These are phyloP conservation scores for Mycosphaerella arachidis DNA, from an alignment of 2,329 filamentous ascomycete genomes.

Conservation along the genomic window DNA sequence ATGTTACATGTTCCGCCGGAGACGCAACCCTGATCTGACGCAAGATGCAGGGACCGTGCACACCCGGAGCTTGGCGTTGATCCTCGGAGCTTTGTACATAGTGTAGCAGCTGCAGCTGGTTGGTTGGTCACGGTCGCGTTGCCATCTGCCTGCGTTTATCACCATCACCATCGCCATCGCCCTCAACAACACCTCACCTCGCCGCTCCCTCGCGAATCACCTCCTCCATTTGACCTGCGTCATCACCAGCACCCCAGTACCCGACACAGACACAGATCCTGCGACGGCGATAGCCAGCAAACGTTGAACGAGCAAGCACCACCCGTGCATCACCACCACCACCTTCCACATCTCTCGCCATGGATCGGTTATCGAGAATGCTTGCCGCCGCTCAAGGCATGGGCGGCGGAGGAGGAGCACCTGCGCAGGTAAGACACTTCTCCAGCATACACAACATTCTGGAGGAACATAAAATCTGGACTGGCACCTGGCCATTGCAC, in stretches of 20 bases:
- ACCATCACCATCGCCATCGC: conserved; percentile 3
- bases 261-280: background rate
- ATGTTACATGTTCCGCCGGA: background rate
- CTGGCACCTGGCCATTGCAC: background rate
- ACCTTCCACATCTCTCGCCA: conserved; percentile 40
- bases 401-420: conserved; percentile 62
- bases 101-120: background rate
- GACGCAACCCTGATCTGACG: background rate
- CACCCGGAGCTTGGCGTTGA: background rate
- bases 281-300: background rate
- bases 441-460: background rate
- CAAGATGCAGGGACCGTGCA: conserved; percentile 2
- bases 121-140: conserved; percentile 15
- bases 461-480: background rate
- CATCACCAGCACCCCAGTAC: background rate
- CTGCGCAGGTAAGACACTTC: conserved; percentile 53
- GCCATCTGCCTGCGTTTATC: conserved; percentile 12
- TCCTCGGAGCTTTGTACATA: background rate
- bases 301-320: background rate
- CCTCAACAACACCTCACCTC: background rate
- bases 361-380: conserved; percentile 92
- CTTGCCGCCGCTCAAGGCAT: conserved; percentile 67
- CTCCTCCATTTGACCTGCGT: background rate
- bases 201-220: background rate
- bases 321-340: conserved; percentile 5